phyloP scores from a whole-genome alignment of 2,329 filamentous ascomycete species.

The Penicillium frequentans region DNA sequence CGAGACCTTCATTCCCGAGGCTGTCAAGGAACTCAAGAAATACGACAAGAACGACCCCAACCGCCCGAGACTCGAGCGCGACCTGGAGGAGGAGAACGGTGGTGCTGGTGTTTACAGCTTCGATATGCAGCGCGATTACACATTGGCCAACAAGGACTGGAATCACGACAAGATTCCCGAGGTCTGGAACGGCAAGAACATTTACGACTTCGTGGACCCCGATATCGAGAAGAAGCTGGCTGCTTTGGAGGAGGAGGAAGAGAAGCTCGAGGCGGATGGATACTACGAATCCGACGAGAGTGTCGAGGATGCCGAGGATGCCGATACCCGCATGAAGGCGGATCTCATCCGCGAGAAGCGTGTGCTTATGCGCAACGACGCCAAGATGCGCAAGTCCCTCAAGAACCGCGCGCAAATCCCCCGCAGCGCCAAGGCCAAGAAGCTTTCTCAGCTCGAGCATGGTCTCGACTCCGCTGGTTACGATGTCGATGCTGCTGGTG shows the following conservation, averaged over 20 bases:
- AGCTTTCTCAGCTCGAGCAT: constrained; percentile 81
- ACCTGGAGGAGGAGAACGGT: constrained; percentile 87
- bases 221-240: constrained; percentile 93
- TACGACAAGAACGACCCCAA: constrained; percentile 90
- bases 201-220: constrained; percentile 95
- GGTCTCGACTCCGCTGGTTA: constrained; percentile 82
- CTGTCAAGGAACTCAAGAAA: constrained; percentile 75
- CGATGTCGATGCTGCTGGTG: constrained; percentile 73
- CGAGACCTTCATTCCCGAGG: constrained; percentile 87
- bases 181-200: constrained; percentile 91
- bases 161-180: constrained; percentile 96
- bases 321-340: constrained; percentile 85
- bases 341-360: constrained; percentile 95
- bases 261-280: constrained; percentile 84
- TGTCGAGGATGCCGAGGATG: constrained; percentile 84
- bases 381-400: constrained; percentile 90
- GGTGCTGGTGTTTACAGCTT: constrained; percentile 96
- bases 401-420: constrained; percentile 97
- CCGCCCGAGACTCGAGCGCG: constrained; percentile 73
- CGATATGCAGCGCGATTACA: constrained; percentile 84
- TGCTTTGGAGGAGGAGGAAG: constrained; percentile 92
- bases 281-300: constrained; percentile 87
- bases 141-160: constrained; percentile 87
- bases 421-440: constrained; percentile 75
- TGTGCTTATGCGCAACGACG: constrained; percentile 86